Base-by-base conservation (phyloP, 2,329 filamentous ascomycete species). In the Chaetoscypha palmicola region DNA sequence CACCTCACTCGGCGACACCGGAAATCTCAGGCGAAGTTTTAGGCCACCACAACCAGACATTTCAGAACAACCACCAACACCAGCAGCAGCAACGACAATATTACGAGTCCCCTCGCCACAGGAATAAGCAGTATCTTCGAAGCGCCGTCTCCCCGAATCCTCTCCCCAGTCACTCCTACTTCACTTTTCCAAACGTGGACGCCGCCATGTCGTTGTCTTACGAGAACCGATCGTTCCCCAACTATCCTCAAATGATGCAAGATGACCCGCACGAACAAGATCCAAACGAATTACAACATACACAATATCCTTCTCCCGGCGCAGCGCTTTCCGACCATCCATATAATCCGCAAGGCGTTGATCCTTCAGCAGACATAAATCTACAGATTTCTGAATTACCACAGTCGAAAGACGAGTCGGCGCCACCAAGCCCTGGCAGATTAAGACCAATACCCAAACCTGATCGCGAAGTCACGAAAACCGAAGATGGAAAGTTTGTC, bases 401-500 rank as follows among this genome's bases (percentile, higher is more conserved):
- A 32, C 51, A 48, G 31, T 11, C 9, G 16, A 60, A 62, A 41
- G 56, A 56, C 22, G 56, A 59, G 17, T 48, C 51, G 11, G 57
- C 61, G 32, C 52, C 55, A 33, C 53, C 55, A 9, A 57, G 51
- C 39, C 58, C 61, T 11, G 57, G 57, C 16, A 51, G 61, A 43
- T 58, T 56, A 21, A 77, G 77, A 60, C 64, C 72, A 3, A 74
- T 81, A 11, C 66, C 70, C 3, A 82, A 82, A 55, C 79, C 78
- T 0, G 70, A 76, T 22, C 73, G 79, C 23, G 66, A 73, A 30
- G 70, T 72, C 0, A 66, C 66, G 3, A 80, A 79, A 64, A 88
- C 88, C 53, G 62, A 69, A 1, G 74, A 86, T 19, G 85, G 85
- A n/a, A 82, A 86, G 59, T 92, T 82, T 57, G 74, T 81, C 44